Evolutionary conservation across 805 yeast species (phyloP), one percentile per base, ranked within the genome.

Genomic region (Schwanniomyces occidentalis): DNA sequence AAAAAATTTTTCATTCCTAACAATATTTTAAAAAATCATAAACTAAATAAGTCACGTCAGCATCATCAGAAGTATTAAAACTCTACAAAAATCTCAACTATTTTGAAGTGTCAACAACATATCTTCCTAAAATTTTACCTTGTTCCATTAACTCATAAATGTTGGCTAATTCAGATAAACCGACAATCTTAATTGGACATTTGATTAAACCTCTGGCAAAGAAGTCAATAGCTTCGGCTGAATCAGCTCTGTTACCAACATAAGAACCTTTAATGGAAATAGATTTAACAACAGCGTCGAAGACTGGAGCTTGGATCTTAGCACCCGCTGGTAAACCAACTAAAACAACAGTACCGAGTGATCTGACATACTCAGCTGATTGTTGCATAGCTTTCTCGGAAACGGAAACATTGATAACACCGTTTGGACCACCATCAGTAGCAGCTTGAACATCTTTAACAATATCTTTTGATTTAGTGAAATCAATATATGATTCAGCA

Each of bases 191-290:
- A 69, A 85, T 80, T 50, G 87, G 85, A 44, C 86, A 76, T 61
- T 74, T 71, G 58, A 83, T 82, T 56, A 78, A 66, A 44, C 90
- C 91, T 61, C 86, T 73, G 49, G 71, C 44, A 64, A 80, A 82
- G 75, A 84, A 82, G 52, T 81, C 85, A 46, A 84, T 64, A 37
- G 91, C 89, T 71, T 85, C 90, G 45, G 82, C 75, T 46, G 91
- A 77, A 66, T 87, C 95, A 46, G 84, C 83, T 68, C 95, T 82
- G 78, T 85, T 85, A 52, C 95, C 95, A 44, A 86, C 95, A 58
- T 84, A 84, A 34, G 95, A 85, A 51, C 93, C 95, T 61, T 72
- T 78, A 57, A 86, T 81, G 54, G 71, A 69, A 60, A 83, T 70
- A 40, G 86, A 77, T 66, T 76, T 82, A 48, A 83, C 81, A 41